Evolutionary conservation across 176 grass and related monocot genomes (phyloP).

Genomic region (Zoysia japonica): DNA sequence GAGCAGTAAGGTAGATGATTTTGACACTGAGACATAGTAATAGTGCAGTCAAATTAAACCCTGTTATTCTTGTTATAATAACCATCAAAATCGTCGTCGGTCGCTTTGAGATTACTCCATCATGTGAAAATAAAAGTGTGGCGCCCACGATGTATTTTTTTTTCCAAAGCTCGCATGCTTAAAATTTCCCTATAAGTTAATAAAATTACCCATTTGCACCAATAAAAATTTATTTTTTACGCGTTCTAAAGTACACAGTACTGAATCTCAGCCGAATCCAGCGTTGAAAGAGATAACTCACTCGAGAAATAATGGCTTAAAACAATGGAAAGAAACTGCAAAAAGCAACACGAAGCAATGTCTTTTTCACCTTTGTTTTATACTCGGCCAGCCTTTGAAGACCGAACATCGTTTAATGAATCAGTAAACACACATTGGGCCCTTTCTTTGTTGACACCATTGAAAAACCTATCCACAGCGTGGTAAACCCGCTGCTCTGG

Average conservation of each 20-base stretch:
- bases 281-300: constrained; percentile 14
- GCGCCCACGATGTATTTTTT: not conserved
- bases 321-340: not conserved
- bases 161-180: no score
- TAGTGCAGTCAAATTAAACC: constrained; percentile 7
- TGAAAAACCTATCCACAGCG: not conserved
- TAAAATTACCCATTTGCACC: not conserved
- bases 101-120: not conserved
- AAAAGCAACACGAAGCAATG: not conserved
- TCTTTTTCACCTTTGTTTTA: not conserved
- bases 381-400: not conserved
- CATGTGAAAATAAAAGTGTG: not conserved
- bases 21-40: not conserved
- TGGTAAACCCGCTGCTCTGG: constrained; percentile 7
- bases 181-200: not conserved
- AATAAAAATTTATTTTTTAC: not conserved
- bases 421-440: not conserved
- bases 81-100: not conserved
- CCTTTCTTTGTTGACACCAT: not conserved
- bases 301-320: not conserved
- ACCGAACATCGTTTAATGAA: not conserved
- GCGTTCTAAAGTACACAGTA: not conserved
- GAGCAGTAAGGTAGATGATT: no score
- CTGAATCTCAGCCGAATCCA: not conserved
- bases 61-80: not conserved